A percentile compares a stretch with the other conserved stretches of the same genome.
Conservation (phyloP, 2,329 filamentous ascomycete species). For the Penicillium sp. region DNA sequence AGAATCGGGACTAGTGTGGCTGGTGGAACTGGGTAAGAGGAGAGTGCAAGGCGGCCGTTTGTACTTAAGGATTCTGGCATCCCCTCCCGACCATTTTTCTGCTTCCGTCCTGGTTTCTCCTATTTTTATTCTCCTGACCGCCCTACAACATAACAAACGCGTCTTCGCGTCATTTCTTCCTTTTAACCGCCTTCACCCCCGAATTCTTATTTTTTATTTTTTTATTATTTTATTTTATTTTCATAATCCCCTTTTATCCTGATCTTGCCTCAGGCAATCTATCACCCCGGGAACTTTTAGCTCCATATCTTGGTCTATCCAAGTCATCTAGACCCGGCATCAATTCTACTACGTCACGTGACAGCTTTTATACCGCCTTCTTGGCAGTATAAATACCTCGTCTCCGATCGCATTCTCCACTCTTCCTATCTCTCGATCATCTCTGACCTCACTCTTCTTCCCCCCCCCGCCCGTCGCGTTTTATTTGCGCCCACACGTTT, state of each 20-base stretch:
- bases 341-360: constrained; percentile 37
- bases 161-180: constrained; percentile 15
- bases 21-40: constrained; percentile 24
- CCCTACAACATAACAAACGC: constrained; percentile 21
- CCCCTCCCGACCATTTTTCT: constrained; percentile 26
- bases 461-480: constrained; percentile 14
- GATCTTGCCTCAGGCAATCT: constrained; percentile 13
- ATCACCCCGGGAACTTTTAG: not conserved
- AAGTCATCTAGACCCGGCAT: constrained; percentile 5
- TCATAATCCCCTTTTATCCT: constrained; percentile 10
- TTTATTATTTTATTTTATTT: constrained; percentile 2
- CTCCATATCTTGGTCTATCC: constrained; percentile 3
- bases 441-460: constrained; percentile 13
- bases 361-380: constrained; percentile 32
- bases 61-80: constrained; percentile 32
- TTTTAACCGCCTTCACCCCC: constrained; percentile 14
- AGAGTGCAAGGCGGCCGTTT: constrained; percentile 17
- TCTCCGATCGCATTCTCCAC: constrained; percentile 43
- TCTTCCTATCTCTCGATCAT: constrained; percentile 30
- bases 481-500: constrained; percentile 18
- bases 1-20: constrained; percentile 19
- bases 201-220: constrained; percentile 12
- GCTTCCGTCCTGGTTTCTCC: constrained; percentile 23
- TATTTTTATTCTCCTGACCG: constrained; percentile 18
- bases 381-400: constrained; percentile 47